These are phyloP conservation scores for Cardamine chenopodiifolia DNA, from an alignment of 345 rosid genomes.

Conservation along the genomic window DNA sequence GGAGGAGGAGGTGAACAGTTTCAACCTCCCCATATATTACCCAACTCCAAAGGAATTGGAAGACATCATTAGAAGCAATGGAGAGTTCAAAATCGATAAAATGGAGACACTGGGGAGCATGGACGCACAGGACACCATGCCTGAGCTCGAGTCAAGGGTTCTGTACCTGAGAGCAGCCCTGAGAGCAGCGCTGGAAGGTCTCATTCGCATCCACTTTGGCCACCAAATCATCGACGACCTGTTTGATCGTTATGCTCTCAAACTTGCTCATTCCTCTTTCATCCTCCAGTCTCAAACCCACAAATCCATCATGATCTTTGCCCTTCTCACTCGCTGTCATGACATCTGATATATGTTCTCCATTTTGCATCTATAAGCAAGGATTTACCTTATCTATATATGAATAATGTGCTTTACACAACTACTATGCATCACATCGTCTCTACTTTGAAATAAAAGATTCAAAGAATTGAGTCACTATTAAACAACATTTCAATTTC, in stretches of 20 bases:
- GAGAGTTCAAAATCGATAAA: conserved; percentile 24
- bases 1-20: conserved; percentile 36
- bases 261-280: conserved; percentile 37
- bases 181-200: conserved; percentile 36
- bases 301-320: conserved; percentile 40
- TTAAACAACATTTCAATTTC: conserved; percentile 9
- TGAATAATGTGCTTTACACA: conserved; percentile 23
- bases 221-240: conserved; percentile 31
- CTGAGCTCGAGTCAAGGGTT: conserved; percentile 34
- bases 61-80: conserved; percentile 27
- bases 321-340: conserved; percentile 17
- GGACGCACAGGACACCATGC: conserved; percentile 29
- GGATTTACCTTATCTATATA: conserved; percentile 1
- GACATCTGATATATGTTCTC: conserved; percentile 10
- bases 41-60: conserved; percentile 38
- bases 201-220: conserved; percentile 42
- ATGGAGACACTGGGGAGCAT: conserved; percentile 29
- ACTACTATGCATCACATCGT: conserved; percentile 10
- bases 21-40: conserved; percentile 42
- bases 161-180: conserved; percentile 38
- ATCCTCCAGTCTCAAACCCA: conserved; percentile 30
- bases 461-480: not conserved
- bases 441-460: conserved; percentile 29
- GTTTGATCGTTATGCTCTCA: conserved; percentile 36
- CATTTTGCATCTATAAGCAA: not conserved